Evolutionary conservation across 148 eudicot genomes (phyloP), one percentile per base, ranked within the genome.

Genomic region (Fagopyrum esculentum): DNA sequence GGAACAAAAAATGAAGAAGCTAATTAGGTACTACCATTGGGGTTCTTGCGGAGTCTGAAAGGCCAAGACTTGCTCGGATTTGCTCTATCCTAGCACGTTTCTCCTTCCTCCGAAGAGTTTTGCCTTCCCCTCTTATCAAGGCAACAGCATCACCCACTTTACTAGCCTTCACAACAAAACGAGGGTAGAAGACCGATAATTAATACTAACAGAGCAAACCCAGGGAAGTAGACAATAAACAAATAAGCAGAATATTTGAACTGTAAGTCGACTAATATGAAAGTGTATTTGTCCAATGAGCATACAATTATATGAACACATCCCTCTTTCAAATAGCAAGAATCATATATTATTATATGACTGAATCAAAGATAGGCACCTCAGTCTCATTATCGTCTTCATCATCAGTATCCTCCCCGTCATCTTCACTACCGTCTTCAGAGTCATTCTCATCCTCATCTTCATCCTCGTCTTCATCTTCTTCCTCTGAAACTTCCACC

Each of bases 31-130:
- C 75, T 91, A 93, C 98, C 97, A 64, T 49, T 22, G 98, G 97
- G 43, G 98, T 95, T 82, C 97, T 86, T 82, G 90, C 87, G 15
- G 93, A 87, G 84, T 95, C 98, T 54, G 98, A 95, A 82, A 95
- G 98, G 72, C 98, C 97, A 80, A 95, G 96, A 78, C 92, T 92
- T 76, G 95, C 98, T 83, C 97, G 90, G 74, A 95, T 92, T 85
- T 92, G 97, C 80, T 95, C 96, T 66, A 95, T 95, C 82, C 97
- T 87, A 17, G 87, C 87, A 35, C 97, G 83, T 83, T 92, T 95
- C 81, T 95, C 98, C 86, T 95, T 95, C 85, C 98, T 87, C 60
- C 96, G 83, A 40, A 95, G 87, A 69, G 54, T 84, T 83, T 92
- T 92, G 59, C 92, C 93, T 81, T 86, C 77, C 52, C 98, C 97